These are phyloP conservation scores for Pythium aristosporum DNA, from an alignment of 352 stramenopile genomes.

Conservation along the genomic window DNA sequence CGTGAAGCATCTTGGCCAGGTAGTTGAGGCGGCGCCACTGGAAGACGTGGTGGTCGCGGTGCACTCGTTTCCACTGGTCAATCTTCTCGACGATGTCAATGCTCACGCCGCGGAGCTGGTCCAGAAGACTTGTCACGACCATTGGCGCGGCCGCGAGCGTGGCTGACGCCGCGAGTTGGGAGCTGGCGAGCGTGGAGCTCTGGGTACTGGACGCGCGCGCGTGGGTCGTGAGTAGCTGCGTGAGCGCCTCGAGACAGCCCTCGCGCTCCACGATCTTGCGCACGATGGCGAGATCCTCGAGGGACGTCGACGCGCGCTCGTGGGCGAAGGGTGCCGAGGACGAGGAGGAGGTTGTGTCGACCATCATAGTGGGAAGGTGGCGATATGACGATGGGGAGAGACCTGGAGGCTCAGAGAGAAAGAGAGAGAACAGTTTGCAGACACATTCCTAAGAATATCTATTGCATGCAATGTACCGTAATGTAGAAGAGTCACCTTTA, in stretches of 20 bases:
- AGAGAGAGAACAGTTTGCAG: background rate
- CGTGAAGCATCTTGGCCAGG: slow-evolving; percentile 71
- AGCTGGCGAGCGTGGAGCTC: slow-evolving; percentile 1
- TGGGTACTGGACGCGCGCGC: slow-evolving; percentile 21
- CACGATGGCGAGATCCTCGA: slow-evolving; percentile 61
- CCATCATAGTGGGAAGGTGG: background rate
- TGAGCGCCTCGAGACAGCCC: slow-evolving; percentile 70
- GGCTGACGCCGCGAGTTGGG: slow-evolving; percentile 7
- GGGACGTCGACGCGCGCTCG: slow-evolving; percentile 29
- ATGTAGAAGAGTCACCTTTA: too few relatives aligned
- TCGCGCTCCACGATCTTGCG: slow-evolving; percentile 82
- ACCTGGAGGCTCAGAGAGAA: background rate
- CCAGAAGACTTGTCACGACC: slow-evolving; percentile 61
- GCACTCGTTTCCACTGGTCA: slow-evolving; percentile 43
- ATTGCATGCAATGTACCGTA: background rate
- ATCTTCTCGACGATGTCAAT: slow-evolving; percentile 75
- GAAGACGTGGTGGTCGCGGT: slow-evolving; percentile 39
- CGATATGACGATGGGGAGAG: background rate
- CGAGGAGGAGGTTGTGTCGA: background rate
- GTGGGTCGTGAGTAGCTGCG: slow-evolving; percentile 52
- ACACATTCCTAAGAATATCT: background rate
- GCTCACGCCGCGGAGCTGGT: slow-evolving; percentile 60
- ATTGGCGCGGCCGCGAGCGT: slow-evolving; percentile 44
- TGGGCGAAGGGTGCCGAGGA: slow-evolving; percentile 14
- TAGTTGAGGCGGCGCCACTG: slow-evolving; percentile 79